A percentile compares a stretch with the other conserved stretches of the same genome.
These are phyloP conservation scores for Stephania cephalantha DNA, from an alignment of 164 flowering plant species.

Conservation along the genomic window DNA sequence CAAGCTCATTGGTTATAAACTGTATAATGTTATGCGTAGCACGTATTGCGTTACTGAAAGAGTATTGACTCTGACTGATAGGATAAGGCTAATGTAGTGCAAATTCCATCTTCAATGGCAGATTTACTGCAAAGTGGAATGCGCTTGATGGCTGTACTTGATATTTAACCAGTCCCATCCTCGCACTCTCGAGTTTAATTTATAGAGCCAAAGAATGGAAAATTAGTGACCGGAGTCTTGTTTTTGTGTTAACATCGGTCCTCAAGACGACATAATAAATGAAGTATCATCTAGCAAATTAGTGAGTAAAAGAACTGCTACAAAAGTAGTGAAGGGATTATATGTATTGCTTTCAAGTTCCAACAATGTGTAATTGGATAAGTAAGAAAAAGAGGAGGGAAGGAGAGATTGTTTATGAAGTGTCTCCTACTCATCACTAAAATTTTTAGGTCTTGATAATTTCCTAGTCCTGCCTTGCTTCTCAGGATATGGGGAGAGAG, in stretches of 20 bases:
- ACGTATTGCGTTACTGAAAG: too few relatives aligned
- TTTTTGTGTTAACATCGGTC: not conserved
- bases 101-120: too few relatives aligned
- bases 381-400: not conserved
- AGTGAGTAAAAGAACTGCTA: not conserved
- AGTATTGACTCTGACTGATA: too few relatives aligned
- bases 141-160: not conserved
- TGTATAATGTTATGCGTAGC: too few relatives aligned
- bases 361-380: not conserved
- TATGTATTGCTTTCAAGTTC: not conserved
- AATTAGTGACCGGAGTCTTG: not conserved
- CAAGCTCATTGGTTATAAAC: not conserved
- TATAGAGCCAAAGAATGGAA: not conserved
- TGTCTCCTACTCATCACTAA: too few relatives aligned
- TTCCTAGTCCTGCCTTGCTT: too few relatives aligned
- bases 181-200: not conserved
- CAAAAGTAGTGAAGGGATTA: not conserved
- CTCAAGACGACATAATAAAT: not conserved
- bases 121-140: not conserved
- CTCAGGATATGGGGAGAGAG: too few relatives aligned
- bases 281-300: not conserved
- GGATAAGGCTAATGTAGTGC: too few relatives aligned
- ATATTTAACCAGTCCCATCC: not conserved
- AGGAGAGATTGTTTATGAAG: too few relatives aligned
- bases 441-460: too few relatives aligned